These are phyloP conservation scores for Nicotiana knightiana DNA, from an alignment of 257 asterid species.

Conservation along the genomic window DNA sequence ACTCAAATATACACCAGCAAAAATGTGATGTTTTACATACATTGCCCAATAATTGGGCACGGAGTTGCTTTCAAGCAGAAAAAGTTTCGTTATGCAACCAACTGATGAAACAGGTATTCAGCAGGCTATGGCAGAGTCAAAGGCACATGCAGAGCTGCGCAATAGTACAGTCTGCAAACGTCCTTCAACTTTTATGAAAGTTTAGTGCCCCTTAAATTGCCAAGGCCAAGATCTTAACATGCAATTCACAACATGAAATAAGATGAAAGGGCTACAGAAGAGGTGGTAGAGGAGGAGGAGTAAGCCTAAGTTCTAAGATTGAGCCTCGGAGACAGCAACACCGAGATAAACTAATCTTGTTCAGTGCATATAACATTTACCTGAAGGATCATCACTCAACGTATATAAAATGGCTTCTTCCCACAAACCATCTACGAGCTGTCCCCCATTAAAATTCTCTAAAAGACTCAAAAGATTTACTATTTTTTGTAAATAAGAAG, in stretches of 20 bases:
- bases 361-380: background rate
- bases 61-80: background rate
- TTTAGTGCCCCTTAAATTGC: background rate
- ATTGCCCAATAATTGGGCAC: background rate
- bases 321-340: background rate
- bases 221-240: background rate
- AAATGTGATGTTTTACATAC: background rate
- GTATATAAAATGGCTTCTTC: background rate
- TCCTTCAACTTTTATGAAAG: background rate
- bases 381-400: background rate
- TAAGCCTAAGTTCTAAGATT: background rate
- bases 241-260: background rate
- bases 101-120: background rate
- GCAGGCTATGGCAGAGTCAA: background rate
- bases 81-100: background rate
- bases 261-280: background rate
- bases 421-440: background rate
- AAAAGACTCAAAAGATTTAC: background rate
- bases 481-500: background rate
- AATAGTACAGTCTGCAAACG: background rate
- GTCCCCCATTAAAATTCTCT: background rate
- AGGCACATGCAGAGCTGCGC: background rate
- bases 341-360: background rate
- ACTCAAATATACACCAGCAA: background rate
- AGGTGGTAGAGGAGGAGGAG: background rate